A percentile compares a stretch with the other conserved stretches of the same genome.
Conservation (phyloP, 2,329 filamentous ascomycete species). For the Arthrocladium fulminans region DNA sequence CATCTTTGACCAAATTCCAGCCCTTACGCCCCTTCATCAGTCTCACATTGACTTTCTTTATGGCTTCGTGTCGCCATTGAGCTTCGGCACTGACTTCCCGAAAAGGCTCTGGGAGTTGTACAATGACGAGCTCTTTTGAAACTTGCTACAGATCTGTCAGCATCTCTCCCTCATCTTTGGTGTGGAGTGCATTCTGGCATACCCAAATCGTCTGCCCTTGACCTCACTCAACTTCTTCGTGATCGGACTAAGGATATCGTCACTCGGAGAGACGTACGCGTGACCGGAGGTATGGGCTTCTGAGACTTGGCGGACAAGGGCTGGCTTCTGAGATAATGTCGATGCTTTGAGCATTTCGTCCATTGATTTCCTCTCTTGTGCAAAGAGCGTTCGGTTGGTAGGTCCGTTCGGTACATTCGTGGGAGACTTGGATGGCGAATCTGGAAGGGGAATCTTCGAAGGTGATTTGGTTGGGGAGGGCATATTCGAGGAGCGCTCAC, state of each 20-base stretch:
- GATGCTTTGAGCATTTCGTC: not conserved
- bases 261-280: conserved; percentile 41
- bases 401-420: not conserved
- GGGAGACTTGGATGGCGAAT: not conserved
- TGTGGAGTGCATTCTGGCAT: conserved; percentile 1
- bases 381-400: not conserved
- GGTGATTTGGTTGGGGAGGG: conserved; percentile 7
- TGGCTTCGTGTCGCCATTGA: not conserved
- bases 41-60: too few species aligned
- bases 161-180: not conserved
- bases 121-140: conserved; percentile 1
- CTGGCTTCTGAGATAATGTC: conserved; percentile 6
- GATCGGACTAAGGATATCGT: conserved; percentile 42
- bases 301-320: not conserved
- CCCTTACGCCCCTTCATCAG: too few species aligned
- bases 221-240: conserved; percentile 42
- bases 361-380: not conserved
- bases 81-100: not conserved
- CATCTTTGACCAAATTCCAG: too few species aligned
- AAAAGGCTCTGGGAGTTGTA: not conserved
- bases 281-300: conserved; percentile 7
- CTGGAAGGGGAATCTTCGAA: conserved; percentile 5
- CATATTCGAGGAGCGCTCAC: conserved; percentile 4
- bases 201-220: conserved; percentile 40
- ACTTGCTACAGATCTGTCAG: not conserved